A percentile compares a stretch with the other conserved stretches of the same genome.
phyloP scores from a whole-genome alignment of 352 stramenopile species.

The Stramenopiles sp. region DNA sequence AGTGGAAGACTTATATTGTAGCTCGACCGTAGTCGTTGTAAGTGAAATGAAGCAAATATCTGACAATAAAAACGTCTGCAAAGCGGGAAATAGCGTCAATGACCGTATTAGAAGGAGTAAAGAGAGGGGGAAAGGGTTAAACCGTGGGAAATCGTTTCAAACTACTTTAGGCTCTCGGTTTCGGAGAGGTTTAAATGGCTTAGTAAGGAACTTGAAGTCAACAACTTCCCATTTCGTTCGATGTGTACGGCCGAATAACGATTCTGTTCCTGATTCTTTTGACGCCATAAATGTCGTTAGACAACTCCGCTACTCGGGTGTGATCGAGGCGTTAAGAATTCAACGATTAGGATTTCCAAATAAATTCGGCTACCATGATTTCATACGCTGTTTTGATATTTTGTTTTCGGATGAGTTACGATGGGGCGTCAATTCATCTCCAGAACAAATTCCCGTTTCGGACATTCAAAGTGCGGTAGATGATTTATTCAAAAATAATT shows the following conservation, averaged over 20 bases:
- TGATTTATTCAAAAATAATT: background rate
- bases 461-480: background rate
- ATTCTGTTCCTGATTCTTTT: constrained; percentile 46
- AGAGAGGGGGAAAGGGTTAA: background rate
- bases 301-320: constrained; percentile 62
- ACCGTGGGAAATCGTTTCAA: constrained; percentile 29
- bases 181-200: constrained; percentile 55
- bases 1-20: constrained; percentile 25
- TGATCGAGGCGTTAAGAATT: constrained; percentile 28
- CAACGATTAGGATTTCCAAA: constrained; percentile 27
- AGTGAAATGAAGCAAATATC: constrained; percentile 14
- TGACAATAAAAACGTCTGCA: constrained; percentile 33
- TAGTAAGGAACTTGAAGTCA: constrained; percentile 64
- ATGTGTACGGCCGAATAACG: constrained; percentile 63
- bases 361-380: constrained; percentile 22
- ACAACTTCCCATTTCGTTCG: constrained; percentile 61
- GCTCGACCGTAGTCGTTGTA: constrained; percentile 41
- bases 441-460: background rate
- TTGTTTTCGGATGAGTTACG: background rate
- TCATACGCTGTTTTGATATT: constrained; percentile 18
- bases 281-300: constrained; percentile 54
- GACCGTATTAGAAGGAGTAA: constrained; percentile 40
- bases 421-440: background rate
- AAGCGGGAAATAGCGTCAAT: constrained; percentile 37
- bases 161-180: constrained; percentile 56